Conservation (phyloP, 2,329 filamentous ascomycete genomes). For the Botryotinia narcissicola region DNA sequence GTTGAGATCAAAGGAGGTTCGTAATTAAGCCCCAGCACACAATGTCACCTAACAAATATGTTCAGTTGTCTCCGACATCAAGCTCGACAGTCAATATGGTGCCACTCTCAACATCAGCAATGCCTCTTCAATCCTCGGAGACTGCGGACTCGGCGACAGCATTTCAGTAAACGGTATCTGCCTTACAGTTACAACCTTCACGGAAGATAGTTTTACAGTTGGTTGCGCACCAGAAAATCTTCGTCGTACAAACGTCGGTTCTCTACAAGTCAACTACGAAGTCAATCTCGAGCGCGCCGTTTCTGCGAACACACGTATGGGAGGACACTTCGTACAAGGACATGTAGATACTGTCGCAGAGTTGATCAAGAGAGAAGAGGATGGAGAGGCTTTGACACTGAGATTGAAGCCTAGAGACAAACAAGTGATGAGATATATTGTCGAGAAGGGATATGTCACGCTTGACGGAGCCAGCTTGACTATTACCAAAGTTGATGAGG, state of each 20-base stretch:
- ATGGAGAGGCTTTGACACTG: constrained; percentile 89
- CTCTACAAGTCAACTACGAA: constrained; percentile 59
- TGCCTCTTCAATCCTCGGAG: constrained; percentile 67
- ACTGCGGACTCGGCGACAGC: constrained; percentile 85
- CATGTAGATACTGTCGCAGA: constrained; percentile 89
- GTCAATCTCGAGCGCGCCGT: constrained; percentile 97
- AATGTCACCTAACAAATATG: constrained; percentile 15
- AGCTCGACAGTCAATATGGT: constrained; percentile 78
- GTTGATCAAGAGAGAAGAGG: constrained; percentile 68
- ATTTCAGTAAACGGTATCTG: constrained; percentile 96
- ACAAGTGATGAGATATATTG: constrained; percentile 77
- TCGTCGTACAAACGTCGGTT: constrained; percentile 90
- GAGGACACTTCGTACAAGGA: constrained; percentile 96
- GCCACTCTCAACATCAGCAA: constrained; percentile 86
- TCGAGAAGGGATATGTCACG: constrained; percentile 94
- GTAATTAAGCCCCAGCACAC: constrained; percentile 32
- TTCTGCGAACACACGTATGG: constrained; percentile 88
- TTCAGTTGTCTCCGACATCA: constrained; percentile 77
- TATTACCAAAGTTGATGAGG: constrained; percentile 76
- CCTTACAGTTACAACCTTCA: constrained; percentile 81
- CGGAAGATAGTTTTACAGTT: constrained; percentile 69
- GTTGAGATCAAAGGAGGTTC: constrained; percentile 90
- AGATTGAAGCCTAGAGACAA: constrained; percentile 70
- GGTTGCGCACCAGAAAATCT: constrained; percentile 95
- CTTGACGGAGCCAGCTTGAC: constrained; percentile 95